phyloP scores from a whole-genome alignment of 495 filamentous ascomycete species.

The Penicillium salamii region DNA sequence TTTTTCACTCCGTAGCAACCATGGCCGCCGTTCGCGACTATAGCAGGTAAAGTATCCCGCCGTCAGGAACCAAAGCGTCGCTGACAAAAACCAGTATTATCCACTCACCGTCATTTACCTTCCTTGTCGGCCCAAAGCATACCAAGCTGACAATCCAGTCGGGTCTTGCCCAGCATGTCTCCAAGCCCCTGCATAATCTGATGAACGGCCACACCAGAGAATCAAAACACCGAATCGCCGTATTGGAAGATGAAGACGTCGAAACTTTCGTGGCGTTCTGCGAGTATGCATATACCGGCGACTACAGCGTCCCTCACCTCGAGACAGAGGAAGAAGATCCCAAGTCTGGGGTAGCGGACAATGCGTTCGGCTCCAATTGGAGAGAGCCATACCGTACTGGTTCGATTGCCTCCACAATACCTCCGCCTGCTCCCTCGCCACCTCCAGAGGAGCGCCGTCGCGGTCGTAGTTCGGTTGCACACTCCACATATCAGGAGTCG shows the following conservation, averaged over 20 bases:
- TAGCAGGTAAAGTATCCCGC: slow-evolving; percentile 24
- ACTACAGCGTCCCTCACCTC: slow-evolving; percentile 38
- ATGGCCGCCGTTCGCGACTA: slow-evolving; percentile 34
- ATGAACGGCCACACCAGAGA: slow-evolving; percentile 47
- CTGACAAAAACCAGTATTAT: slow-evolving; percentile 34
- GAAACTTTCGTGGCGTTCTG: slow-evolving; percentile 48
- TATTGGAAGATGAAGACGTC: slow-evolving; percentile 45
- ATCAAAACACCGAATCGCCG: slow-evolving; percentile 41
- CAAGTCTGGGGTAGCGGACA: slow-evolving; percentile 10
- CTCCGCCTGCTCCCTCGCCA: slow-evolving; percentile 21
- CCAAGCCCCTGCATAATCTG: slow-evolving; percentile 42
- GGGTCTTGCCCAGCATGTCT: slow-evolving; percentile 46
- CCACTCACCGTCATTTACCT: slow-evolving; percentile 45
- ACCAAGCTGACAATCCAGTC: slow-evolving; percentile 48
- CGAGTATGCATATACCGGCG: slow-evolving; percentile 50
- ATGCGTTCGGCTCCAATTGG: slow-evolving; percentile 12
- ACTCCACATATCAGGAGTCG: not conserved
- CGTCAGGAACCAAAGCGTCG: not conserved
- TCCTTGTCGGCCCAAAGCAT: slow-evolving; percentile 46
- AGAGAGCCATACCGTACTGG: slow-evolving; percentile 19
- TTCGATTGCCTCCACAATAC: slow-evolving; percentile 22
- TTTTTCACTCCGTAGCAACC: slow-evolving; percentile 5
- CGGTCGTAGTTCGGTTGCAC: not conserved
- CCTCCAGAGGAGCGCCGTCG: slow-evolving; percentile 18
- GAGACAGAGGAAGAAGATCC: slow-evolving; percentile 10